Evolutionary conservation across 164 flowering plant genomes (phyloP).

Genomic region (Stephania cephalantha): DNA sequence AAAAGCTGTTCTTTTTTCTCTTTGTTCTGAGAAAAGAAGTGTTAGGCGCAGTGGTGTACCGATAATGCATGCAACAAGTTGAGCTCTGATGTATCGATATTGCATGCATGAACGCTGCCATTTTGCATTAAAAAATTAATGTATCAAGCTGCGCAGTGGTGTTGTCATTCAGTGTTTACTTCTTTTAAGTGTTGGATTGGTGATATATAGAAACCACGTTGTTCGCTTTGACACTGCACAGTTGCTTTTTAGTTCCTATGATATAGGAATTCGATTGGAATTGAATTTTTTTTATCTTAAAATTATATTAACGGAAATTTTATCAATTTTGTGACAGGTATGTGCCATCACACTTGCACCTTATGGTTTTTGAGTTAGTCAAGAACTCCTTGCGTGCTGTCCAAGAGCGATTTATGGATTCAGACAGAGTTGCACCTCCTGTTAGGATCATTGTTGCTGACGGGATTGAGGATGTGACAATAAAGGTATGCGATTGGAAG

Average conservation of each 20-base stretch:
- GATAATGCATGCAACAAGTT: no score
- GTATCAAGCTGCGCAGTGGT: no score
- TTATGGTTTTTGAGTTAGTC: slow-evolving; percentile 96
- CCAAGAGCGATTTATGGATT: slow-evolving; percentile 80
- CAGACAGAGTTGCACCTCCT: slow-evolving; percentile 76
- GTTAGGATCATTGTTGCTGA: slow-evolving; percentile 89
- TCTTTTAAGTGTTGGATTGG: slow-evolving; percentile 6
- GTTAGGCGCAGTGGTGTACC: no score
- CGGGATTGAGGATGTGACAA: slow-evolving; percentile 95
- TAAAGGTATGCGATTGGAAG: slow-evolving; percentile 44
- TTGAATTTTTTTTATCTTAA: neutral
- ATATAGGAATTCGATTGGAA: neutral
- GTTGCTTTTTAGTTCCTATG: no score
- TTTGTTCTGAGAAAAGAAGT: neutral
- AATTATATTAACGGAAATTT: no score
- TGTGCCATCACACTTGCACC: slow-evolving; percentile 89
- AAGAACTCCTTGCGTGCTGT: slow-evolving; percentile 98
- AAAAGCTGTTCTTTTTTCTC: neutral
- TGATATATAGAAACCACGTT: neutral
- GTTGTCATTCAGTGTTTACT: neutral
- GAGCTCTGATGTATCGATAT: no score
- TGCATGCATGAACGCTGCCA: no score
- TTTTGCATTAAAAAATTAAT: no score
- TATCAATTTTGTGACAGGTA: slow-evolving; percentile 40
- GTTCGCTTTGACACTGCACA: no score